phyloP scores from a whole-genome alignment of 306 rosid species.

The Spatholobus suberectus region DNA sequence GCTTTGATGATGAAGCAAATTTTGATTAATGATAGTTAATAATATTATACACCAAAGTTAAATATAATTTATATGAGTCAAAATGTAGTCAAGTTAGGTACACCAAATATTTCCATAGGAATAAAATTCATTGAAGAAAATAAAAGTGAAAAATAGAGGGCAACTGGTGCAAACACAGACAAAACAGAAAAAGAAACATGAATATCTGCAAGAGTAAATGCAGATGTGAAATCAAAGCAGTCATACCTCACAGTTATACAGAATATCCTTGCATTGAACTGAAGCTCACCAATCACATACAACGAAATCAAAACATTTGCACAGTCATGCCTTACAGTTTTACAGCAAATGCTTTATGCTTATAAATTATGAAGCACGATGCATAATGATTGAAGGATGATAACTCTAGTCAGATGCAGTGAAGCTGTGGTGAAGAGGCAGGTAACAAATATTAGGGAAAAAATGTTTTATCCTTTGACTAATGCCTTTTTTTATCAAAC shows the following conservation, averaged over 20 bases:
- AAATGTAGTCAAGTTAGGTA: constrained; percentile 17
- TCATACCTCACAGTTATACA: not conserved
- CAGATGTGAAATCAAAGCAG: constrained; percentile 27
- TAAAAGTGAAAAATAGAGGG: constrained; percentile 19
- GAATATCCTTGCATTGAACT: constrained; percentile 26
- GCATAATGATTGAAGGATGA: not conserved
- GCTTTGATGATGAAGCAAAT: constrained; percentile 51
- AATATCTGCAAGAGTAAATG: constrained; percentile 29
- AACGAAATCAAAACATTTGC: constrained; percentile 1
- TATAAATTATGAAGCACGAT: not conserved
- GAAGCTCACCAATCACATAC: constrained; percentile 34
- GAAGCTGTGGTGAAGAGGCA: constrained; percentile 3
- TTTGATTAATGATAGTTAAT: constrained; percentile 20
- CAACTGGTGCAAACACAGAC: not conserved
- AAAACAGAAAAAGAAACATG: not conserved
- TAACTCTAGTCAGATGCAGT: constrained; percentile 25
- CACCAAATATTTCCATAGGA: constrained; percentile 34
- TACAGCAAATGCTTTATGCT: constrained; percentile 9
- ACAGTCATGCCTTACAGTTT: not conserved
- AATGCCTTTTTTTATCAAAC: constrained; percentile 7
- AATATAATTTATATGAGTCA: constrained; percentile 9
- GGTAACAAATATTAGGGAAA: not conserved
- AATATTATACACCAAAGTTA: constrained; percentile 17
- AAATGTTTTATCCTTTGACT: not conserved
- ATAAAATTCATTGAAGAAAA: constrained; percentile 12